phyloP scores from a whole-genome alignment of 208 protist species.

The Trypanosoma lewisi region DNA sequence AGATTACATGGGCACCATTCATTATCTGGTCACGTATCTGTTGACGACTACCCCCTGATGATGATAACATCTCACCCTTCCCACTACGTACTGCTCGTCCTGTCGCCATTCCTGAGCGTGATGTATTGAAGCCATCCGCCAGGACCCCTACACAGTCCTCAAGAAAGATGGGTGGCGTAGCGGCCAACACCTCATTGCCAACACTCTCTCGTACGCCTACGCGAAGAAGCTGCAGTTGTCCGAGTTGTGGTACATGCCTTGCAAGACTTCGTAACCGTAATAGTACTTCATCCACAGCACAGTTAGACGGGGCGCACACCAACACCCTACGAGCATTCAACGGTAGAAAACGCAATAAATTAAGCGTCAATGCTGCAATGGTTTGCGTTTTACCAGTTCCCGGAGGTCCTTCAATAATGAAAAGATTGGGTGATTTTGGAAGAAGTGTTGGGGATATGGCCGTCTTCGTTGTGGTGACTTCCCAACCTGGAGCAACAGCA shows the following conservation, averaged over 20 bases:
- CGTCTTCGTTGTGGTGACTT: neutral
- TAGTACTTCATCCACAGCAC: constrained; percentile 81
- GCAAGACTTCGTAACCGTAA: constrained; percentile 54
- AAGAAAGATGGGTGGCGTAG: constrained; percentile 53
- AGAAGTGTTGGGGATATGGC: neutral
- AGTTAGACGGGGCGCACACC: constrained; percentile 85
- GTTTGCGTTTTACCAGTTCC: constrained; percentile 93
- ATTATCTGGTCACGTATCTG: constrained; percentile 33
- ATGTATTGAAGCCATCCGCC: neutral
- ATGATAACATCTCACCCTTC: neutral
- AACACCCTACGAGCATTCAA: constrained; percentile 39
- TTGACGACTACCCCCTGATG: constrained; percentile 3
- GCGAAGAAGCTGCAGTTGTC: constrained; percentile 39
- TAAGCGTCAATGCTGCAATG: constrained; percentile 63
- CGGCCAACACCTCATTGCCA: constrained; percentile 48
- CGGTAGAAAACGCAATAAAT: constrained; percentile 60
- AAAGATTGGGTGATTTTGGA: constrained; percentile 38
- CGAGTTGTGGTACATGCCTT: constrained; percentile 14
- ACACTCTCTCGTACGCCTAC: constrained; percentile 69
- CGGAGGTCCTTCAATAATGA: constrained; percentile 86
- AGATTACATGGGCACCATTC: constrained; percentile 44
- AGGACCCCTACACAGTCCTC: constrained; percentile 43
- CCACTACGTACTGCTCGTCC: neutral
- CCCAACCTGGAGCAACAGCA: constrained; percentile 44
- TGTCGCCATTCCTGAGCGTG: neutral